Conservation (phyloP, 2,329 filamentous ascomycete genomes). For the Microascus cirrosus region DNA sequence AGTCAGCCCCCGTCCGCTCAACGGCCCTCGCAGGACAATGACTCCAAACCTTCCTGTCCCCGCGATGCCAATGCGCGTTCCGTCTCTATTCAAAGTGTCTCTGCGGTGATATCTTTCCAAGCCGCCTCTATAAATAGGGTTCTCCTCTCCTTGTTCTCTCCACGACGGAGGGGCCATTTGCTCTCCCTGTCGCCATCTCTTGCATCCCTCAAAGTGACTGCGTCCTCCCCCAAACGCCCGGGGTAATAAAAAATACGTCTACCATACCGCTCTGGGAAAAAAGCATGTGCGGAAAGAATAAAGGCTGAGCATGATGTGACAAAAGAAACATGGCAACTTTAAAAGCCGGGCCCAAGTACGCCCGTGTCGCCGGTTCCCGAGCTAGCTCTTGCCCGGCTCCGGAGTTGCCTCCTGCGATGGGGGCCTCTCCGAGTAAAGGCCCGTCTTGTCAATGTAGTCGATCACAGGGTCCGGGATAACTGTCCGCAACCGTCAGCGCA, state of each 20-base stretch:
- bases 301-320: not conserved
- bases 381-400: not conserved
- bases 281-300: not conserved
- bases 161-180: not conserved
- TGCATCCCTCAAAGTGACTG: not conserved
- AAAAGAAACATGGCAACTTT: not conserved
- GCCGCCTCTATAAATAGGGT: not conserved
- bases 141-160: not conserved
- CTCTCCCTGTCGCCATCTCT: not conserved
- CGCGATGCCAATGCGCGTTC: not conserved
- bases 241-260: not conserved
- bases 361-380: not conserved
- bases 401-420: not conserved
- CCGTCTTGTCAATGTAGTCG: constrained; percentile 58
- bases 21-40: not conserved
- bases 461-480: constrained; percentile 59
- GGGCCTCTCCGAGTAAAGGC: constrained; percentile 46
- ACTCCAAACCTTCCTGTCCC: not conserved
- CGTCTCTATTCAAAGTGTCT: not conserved
- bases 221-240: not conserved
- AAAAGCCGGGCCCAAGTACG: not conserved
- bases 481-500: constrained; percentile 8
- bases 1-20: too few species aligned
- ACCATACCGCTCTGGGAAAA: not conserved
- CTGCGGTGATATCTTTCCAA: not conserved